These are phyloP conservation scores for Entomortierella beljakovae DNA, from an alignment of 192 early-diverging fungal species.

Conservation along the genomic window DNA sequence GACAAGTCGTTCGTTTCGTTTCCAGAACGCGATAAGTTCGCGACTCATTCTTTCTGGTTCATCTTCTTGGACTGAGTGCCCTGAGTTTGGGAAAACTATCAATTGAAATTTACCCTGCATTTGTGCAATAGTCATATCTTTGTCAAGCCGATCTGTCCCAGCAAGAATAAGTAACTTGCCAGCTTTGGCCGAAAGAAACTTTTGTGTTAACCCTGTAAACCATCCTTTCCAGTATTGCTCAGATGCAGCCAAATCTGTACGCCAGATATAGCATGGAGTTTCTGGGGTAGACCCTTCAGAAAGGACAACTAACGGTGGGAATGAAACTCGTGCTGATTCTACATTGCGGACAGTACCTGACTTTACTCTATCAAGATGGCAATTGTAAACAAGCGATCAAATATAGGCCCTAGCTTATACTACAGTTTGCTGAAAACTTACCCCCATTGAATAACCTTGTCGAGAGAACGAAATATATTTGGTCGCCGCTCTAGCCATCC, in stretches of 20 bases:
- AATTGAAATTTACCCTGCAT: conserved; percentile 91
- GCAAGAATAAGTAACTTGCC: conserved; percentile 78
- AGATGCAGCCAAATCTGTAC: conserved; percentile 70
- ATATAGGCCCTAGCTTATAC: no score
- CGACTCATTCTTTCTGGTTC: conserved; percentile 67
- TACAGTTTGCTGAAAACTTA: conserved; percentile 25
- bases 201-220: conserved; percentile 75
- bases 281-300: conserved; percentile 18
- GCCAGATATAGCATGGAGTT: conserved; percentile 61
- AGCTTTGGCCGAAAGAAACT: conserved; percentile 70
- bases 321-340: conserved; percentile 77
- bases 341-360: conserved; percentile 71
- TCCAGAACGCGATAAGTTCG: conserved; percentile 73
- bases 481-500: conserved; percentile 61
- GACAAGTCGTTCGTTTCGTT: conserved; percentile 70
- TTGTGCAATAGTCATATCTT: conserved; percentile 79
- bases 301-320: conserved; percentile 69
- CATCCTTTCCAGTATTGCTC: conserved; percentile 77
- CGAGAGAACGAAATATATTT: conserved; percentile 57
- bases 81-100: conserved; percentile 72
- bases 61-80: conserved; percentile 83
- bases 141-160: conserved; percentile 82
- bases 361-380: conserved; percentile 60
- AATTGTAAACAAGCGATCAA: no score
- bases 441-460: conserved; percentile 70